phyloP scores from a whole-genome alignment of 805 yeast genomes.

The Metschnikowia sp. region DNA sequence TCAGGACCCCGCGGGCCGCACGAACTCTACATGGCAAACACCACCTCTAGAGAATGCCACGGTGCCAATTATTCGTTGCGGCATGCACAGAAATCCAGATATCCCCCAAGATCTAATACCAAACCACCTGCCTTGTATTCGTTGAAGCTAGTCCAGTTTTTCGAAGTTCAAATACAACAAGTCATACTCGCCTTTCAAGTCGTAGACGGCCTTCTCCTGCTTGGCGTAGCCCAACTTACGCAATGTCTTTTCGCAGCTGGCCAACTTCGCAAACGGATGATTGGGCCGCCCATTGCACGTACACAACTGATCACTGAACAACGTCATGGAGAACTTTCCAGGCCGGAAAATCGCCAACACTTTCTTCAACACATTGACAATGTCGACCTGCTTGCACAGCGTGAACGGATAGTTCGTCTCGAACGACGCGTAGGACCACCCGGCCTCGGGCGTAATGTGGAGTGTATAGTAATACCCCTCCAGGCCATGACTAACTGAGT shows the following conservation, averaged over 20 bases:
- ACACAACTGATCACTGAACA: conserved; percentile 26
- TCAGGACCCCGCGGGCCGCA: background rate
- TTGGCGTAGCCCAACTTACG: conserved; percentile 48
- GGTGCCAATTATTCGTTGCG: background rate
- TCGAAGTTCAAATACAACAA: conserved; percentile 69
- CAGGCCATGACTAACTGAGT: conserved; percentile 58
- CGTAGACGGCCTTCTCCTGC: conserved; percentile 68
- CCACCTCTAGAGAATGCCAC: conserved; percentile 13
- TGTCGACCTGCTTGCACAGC: conserved; percentile 31
- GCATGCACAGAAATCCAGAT: conserved; percentile 3
- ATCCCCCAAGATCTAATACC: conserved; percentile 18
- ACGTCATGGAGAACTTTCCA: conserved; percentile 59
- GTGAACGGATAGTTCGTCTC: conserved; percentile 77
- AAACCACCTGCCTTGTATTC: background rate
- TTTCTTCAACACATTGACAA: conserved; percentile 53
- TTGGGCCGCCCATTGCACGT: conserved; percentile 1
- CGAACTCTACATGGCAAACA: conserved; percentile 6
- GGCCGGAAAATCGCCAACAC: conserved; percentile 72
- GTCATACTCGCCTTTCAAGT: conserved; percentile 64
- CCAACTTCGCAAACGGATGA: conserved; percentile 6
- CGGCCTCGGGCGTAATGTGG: conserved; percentile 91
- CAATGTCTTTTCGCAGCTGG: conserved; percentile 22
- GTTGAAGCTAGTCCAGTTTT: conserved; percentile 16
- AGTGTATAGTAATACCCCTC: conserved; percentile 64
- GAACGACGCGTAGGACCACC: conserved; percentile 95